Conservation (phyloP, 1,284 basidiomycete genomes). For the Pseudozyma flocculosa region DNA sequence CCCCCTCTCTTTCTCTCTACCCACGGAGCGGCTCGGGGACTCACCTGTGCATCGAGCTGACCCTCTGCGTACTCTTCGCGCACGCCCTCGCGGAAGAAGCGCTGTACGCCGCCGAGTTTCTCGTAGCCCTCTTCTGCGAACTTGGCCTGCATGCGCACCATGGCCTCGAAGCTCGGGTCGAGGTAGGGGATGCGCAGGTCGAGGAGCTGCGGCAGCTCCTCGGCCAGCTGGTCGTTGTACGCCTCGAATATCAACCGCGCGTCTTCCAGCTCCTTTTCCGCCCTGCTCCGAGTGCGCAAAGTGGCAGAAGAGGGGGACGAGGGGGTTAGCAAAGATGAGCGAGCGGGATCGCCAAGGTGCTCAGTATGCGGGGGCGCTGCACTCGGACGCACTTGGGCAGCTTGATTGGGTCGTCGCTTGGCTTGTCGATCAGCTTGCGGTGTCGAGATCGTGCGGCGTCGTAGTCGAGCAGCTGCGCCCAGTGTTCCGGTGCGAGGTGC, state of each 20-base stretch:
- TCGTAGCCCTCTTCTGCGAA: conserved; percentile 98
- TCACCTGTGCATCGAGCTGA: conserved; percentile 86
- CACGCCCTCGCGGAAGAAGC: conserved; percentile 64
- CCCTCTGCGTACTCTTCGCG: conserved; percentile 85
- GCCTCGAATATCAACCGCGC: conserved; percentile 88
- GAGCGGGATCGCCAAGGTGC: neutral
- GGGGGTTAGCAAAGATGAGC: neutral
- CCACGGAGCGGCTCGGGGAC: too few species aligned
- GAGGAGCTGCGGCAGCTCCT: conserved; percentile 86
- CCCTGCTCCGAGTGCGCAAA: conserved; percentile 62
- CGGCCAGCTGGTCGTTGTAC: conserved; percentile 86
- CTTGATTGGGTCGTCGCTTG: conserved; percentile 87
- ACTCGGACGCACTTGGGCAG: conserved; percentile 70
- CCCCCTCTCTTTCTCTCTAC: too few species aligned
- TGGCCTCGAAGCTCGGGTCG: conserved; percentile 96
- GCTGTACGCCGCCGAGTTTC: conserved; percentile 91
- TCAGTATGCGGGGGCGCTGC: neutral
- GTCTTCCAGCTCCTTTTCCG: conserved; percentile 92
- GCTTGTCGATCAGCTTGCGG: conserved; percentile 85
- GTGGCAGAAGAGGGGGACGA: too few species aligned
- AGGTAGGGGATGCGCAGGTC: conserved; percentile 95
- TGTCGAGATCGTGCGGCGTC: conserved; percentile 76
- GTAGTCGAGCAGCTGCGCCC: conserved; percentile 83
- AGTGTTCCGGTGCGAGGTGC: too few species aligned
- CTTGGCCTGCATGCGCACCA: conserved; percentile 91